Base-by-base conservation (phyloP, 495 filamentous ascomycete species). In the Hyaloscypha bicolor region DNA sequence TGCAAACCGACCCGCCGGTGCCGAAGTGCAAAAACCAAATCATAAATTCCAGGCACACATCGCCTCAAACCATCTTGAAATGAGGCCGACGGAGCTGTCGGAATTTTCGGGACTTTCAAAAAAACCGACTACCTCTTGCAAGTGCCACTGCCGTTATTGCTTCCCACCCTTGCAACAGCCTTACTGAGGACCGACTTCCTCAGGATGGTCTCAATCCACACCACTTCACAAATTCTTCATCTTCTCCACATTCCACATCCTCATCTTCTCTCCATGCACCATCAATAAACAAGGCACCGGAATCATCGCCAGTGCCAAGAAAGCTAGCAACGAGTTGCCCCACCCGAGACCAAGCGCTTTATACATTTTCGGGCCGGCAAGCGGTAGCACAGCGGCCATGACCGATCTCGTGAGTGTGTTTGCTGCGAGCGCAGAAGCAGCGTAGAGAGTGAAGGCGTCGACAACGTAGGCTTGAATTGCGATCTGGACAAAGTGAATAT, bases 221-320 rank as follows among this genome's bases (percentile, higher is more conserved):
- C 35, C 8, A 3, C 35, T 19, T 56, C 29, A 56, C 3, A 56
- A 14, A 56, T 14, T 56, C 6, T 56, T 56, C 29, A 56, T 56
- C 21, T n/a, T 25, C 53, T 56, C 53, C 53, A 56, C 53, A 56
- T 56, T 56, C 53, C 21, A 56, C 53, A 12, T 56, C 29, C 53
- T 56, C 53, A 56, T 56, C 53, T 30, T 56, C 16, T 56, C 21
- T 5, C 53, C 53, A 56, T 56, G 53, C 53, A 56, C 3, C 53
- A 56, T 56, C 29, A 56, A 56, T n/a, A 56, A 31, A 31, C 53
- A 56, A 29, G 53, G 53, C 53, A 56, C 53, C 9, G 53, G 53
- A 29, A 56, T 31, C 53, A 56, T 56, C 8, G 29, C 29, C 29
- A 56, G 16, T 29, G 53, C 21, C 29, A 56, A 31, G 29, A 56